phyloP scores from a whole-genome alignment of 192 early-diverging fungal species.

The Mortierella hygrophila region DNA sequence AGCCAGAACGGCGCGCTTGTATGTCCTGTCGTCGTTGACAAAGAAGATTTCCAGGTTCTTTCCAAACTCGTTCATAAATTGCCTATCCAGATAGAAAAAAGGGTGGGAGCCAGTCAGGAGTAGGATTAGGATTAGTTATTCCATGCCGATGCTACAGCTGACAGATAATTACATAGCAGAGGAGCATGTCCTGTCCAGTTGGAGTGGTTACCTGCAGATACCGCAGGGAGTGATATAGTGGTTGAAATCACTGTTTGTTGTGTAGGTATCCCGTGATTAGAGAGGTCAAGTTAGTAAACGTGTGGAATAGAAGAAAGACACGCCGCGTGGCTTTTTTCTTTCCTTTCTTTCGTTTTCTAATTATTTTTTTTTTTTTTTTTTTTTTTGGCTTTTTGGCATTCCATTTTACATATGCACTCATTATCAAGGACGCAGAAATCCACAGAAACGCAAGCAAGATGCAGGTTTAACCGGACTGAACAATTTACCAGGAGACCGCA shows the following conservation, averaged over 20 bases:
- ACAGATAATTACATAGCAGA: neutral
- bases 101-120: neutral
- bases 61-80: conserved; percentile 58
- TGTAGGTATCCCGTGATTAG: conserved; percentile 5
- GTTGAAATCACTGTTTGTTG: conserved; percentile 39
- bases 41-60: conserved; percentile 56
- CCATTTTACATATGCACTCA: conserved; percentile 7
- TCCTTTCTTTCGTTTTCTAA: neutral
- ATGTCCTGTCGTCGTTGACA: conserved; percentile 54
- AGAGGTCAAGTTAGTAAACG: neutral
- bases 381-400: neutral
- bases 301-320: neutral
- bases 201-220: conserved; percentile 40
- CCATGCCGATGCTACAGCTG: neutral
- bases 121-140: neutral
- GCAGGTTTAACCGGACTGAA: conserved; percentile 9
- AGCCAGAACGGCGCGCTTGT: conserved; percentile 45
- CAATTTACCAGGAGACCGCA: conserved; percentile 78
- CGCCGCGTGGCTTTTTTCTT: conserved; percentile 35
- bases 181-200: neutral
- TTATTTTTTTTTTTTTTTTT: neutral
- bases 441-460: too few relatives aligned
- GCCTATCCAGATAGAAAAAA: conserved; percentile 21
- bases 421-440: neutral
- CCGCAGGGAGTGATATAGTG: conserved; percentile 51